These are phyloP conservation scores for Triticum dicoccoides DNA, from an alignment of 176 grass and related monocot genomes.

Conservation along the genomic window DNA sequence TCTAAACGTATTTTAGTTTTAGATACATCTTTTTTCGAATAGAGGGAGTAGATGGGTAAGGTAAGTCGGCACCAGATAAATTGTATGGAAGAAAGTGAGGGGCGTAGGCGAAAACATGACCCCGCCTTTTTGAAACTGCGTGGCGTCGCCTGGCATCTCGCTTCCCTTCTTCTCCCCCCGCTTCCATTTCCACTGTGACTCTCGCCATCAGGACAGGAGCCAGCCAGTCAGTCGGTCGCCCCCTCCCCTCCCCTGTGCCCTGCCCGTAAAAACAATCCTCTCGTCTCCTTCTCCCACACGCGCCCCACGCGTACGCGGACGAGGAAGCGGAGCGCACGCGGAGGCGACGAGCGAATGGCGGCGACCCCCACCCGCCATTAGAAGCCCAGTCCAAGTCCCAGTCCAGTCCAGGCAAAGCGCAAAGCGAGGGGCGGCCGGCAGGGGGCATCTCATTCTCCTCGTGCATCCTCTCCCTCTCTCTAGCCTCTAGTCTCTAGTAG, in stretches of 20 bases:
- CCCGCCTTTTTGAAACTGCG: constrained; percentile 1
- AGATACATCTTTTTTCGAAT: too few species aligned
- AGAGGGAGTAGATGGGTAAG: too few species aligned
- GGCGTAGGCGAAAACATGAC: not conserved
- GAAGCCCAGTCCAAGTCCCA: not conserved
- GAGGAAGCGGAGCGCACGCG: not conserved
- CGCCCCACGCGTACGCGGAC: not conserved
- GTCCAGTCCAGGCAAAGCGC: too few species aligned
- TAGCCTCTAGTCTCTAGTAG: too few species aligned
- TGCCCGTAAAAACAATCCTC: not conserved
- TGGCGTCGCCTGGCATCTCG: constrained; percentile 5
- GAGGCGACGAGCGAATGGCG: not conserved
- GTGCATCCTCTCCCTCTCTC: not conserved
- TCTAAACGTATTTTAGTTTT: too few species aligned
- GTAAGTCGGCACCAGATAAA: not conserved
- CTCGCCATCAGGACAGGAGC: not conserved
- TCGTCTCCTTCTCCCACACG: not conserved
- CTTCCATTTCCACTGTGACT: not conserved
- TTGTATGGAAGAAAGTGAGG: not conserved
- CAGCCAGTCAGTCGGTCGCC: not conserved
- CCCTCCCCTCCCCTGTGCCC: not conserved
- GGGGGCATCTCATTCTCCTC: constrained; percentile 23
- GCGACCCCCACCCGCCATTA: not conserved
- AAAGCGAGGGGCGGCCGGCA: not conserved
- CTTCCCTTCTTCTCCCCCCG: not conserved